Conservation (phyloP, 1,284 basidiomycete genomes). For the Wolfiporia cocos region DNA sequence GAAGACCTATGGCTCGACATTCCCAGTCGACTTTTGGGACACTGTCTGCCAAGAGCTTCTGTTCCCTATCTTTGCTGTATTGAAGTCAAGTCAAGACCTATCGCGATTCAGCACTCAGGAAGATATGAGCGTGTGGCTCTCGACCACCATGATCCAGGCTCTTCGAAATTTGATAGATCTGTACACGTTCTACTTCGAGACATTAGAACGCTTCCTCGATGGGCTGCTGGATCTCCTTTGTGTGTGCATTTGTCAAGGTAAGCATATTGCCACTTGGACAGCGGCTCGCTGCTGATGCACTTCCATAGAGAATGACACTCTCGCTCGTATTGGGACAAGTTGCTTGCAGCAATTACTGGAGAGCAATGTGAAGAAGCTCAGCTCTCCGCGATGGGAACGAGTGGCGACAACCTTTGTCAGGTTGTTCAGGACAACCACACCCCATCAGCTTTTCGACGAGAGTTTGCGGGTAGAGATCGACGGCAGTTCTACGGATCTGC, state of each 20-base stretch:
- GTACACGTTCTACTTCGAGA: conserved; percentile 95
- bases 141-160: conserved; percentile 99
- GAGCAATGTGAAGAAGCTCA: conserved; percentile 89
- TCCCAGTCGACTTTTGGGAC: conserved; percentile 95
- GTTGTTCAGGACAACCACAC: conserved; percentile 96
- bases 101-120: conserved; percentile 94
- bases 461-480: conserved; percentile 79
- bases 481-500: conserved; percentile 45
- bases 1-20: conserved; percentile 85
- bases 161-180: conserved; percentile 93
- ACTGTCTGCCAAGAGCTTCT: conserved; percentile 95
- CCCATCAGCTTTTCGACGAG: conserved; percentile 95
- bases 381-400: conserved; percentile 82
- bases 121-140: conserved; percentile 99
- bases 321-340: conserved; percentile 96
- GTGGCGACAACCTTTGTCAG: conserved; percentile 93
- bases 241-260: conserved; percentile 98
- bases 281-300: background rate
- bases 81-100: conserved; percentile 87
- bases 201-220: conserved; percentile 85
- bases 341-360: conserved; percentile 96
- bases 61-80: conserved; percentile 97
- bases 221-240: conserved; percentile 90
- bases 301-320: conserved; percentile 86
- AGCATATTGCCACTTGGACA: conserved; percentile 13